Base-by-base conservation (phyloP, 176 grass and related monocot species). In the Coix lacrymajobi region DNA sequence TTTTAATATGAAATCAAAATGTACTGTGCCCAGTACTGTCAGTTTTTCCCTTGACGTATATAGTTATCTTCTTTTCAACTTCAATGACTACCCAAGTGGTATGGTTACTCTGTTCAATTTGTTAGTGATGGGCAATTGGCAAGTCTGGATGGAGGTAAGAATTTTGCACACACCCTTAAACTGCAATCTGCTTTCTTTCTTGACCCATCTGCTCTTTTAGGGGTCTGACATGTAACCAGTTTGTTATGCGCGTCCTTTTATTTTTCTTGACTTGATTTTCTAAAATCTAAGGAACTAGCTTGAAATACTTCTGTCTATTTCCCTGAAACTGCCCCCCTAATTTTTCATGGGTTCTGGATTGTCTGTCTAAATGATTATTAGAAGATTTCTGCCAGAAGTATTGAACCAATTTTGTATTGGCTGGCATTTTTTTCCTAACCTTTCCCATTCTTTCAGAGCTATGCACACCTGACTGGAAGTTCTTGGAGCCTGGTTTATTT, bases 71-170 rank as follows among this genome's bases (percentile, higher is more conserved):
- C 92, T 98, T 86, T 98, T 98, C 73, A 98, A 98, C 83, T 95
- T 98, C 71, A 98, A 98, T 75, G 96, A 98, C 76, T 98, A 95
- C 56, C 96, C 96, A 72, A 98, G 88, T 90, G 96, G 96, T 61
- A 98, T 98, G 96, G 89, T 98, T 56, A 98, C 96, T 31, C 80
- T 98, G 30, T 98, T 98, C 89, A 98, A 98, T 86, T 95, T 98
- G 83, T 73, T 95, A 77, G 96, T 98, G 62, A 83, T 98, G 92
- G 89, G 89, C 57, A 98, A 95, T 91, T 98, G 96, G 92, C 96
- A 98, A 71, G 0, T 48, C 38, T 98, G 96, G 96, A 98, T 98
- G 96, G 84, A 95, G 96, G 96, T 95, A 92, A 54, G 43, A 83
- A 70, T 69, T 46, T 37, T 3, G 0, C 26, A 57, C 2, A 12